Conservation (phyloP, 2,329 filamentous ascomycete species). For the Colletotrichum tropicale region DNA sequence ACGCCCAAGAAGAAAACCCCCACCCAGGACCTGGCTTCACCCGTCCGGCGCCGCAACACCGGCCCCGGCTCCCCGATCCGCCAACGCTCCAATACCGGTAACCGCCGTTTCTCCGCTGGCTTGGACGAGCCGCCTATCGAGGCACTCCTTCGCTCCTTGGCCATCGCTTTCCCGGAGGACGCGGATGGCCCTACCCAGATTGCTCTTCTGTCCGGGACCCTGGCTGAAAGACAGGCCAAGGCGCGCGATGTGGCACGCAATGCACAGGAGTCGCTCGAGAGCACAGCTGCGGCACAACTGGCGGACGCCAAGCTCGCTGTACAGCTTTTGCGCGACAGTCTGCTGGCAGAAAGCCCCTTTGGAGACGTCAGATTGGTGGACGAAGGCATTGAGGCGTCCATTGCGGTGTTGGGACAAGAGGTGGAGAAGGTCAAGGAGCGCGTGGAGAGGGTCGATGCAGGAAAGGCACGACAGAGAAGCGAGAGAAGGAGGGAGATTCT, state of each 20-base stretch:
- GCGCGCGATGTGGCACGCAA: conserved; percentile 46
- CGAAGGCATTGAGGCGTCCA: conserved; percentile 54
- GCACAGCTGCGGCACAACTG: conserved; percentile 42
- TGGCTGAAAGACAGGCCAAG: conserved; percentile 46
- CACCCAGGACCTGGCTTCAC: conserved; percentile 35
- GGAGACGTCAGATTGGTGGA: conserved; percentile 52
- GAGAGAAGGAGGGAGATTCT: conserved; percentile 55
- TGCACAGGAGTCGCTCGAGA: conserved; percentile 57
- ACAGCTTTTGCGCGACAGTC: conserved; percentile 53
- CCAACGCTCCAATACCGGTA: conserved; percentile 31
- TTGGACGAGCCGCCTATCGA: conserved; percentile 45
- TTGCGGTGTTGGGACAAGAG: conserved; percentile 51
- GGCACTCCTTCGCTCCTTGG: conserved; percentile 52
- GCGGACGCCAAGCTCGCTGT: conserved; percentile 53
- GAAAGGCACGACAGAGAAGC: conserved; percentile 41
- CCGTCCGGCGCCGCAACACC: conserved; percentile 29
- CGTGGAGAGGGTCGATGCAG: conserved; percentile 42
- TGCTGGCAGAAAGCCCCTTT: conserved; percentile 58
- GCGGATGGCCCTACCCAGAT: conserved; percentile 28
- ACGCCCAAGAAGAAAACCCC: conserved; percentile 24
- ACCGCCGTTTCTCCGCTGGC: conserved; percentile 37
- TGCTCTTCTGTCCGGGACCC: conserved; percentile 35
- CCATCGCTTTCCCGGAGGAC: conserved; percentile 44
- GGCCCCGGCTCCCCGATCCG: conserved; percentile 36
- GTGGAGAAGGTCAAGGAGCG: conserved; percentile 43